Percentiles rank a stretch among this genome's conserved stretches.
Evolutionary conservation across 352 stramenopile genomes (phyloP).

Genomic region (Phytophthora hybrid): DNA sequence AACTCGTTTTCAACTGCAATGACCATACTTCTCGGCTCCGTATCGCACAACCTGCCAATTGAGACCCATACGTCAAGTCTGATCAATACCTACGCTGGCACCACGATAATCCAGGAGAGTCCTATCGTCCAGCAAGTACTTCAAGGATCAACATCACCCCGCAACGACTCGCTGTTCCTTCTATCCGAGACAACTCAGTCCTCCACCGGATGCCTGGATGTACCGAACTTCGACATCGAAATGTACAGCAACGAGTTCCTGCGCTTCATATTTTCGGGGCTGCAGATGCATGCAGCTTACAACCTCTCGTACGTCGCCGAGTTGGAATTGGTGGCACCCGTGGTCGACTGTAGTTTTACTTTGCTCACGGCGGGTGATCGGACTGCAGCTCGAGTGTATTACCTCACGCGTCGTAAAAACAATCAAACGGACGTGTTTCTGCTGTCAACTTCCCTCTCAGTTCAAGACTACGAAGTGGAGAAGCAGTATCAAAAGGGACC

Average conservation of each 20-base stretch:
- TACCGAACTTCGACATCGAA: slow-evolving; percentile 3
- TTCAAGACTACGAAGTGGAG: slow-evolving; percentile 32
- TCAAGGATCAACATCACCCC: slow-evolving; percentile 1
- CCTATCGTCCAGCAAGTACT: slow-evolving; percentile 36
- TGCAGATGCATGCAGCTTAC: slow-evolving; percentile 18
- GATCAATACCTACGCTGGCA: slow-evolving; percentile 36
- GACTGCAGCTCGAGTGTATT: slow-evolving; percentile 26
- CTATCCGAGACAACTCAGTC: slow-evolving; percentile 8
- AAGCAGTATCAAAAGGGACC: slow-evolving; percentile 26
- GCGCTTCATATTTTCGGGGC: slow-evolving; percentile 20
- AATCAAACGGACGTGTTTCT: slow-evolving; percentile 25
- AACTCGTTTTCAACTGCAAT: slow-evolving; percentile 15
- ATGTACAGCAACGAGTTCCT: slow-evolving; percentile 38
- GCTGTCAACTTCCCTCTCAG: slow-evolving; percentile 25
- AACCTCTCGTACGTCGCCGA: slow-evolving; percentile 32
- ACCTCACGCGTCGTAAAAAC: slow-evolving; percentile 21
- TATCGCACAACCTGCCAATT: slow-evolving; percentile 8
- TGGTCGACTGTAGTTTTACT: slow-evolving; percentile 42
- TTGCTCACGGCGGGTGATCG: slow-evolving; percentile 9
- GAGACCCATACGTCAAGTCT: slow-evolving; percentile 10
- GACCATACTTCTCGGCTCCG: slow-evolving; percentile 14
- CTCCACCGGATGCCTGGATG: slow-evolving; percentile 13
- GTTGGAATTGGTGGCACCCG: slow-evolving; percentile 41
- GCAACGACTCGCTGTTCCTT: slow-evolving; percentile 42
- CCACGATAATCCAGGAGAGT: slow-evolving; percentile 33